phyloP scores from a whole-genome alignment of 2,329 filamentous ascomycete genomes.

The Penicillium sp. region DNA sequence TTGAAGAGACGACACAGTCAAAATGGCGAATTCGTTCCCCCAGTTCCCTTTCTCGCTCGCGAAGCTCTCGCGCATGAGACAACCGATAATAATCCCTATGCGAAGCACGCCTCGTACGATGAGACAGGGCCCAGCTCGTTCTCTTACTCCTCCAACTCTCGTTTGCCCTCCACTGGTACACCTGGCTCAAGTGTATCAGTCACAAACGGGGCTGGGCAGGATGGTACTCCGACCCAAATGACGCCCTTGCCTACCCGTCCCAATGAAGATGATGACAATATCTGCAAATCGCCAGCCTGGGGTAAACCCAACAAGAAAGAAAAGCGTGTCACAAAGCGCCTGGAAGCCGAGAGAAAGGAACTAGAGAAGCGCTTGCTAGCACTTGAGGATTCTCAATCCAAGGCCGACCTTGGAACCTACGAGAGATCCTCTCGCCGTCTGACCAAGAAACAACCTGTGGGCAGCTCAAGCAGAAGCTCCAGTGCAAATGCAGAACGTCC shows the following conservation, averaged over 20 bases:
- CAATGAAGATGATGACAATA: constrained; percentile 7
- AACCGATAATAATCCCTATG: neutral
- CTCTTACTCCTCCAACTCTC: constrained; percentile 14
- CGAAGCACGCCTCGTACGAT: constrained; percentile 6
- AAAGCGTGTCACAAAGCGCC: constrained; percentile 24
- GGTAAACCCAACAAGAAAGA: constrained; percentile 23
- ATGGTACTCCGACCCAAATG: constrained; percentile 5
- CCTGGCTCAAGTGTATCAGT: constrained; percentile 14
- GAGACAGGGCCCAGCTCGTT: constrained; percentile 13
- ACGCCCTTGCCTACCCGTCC: constrained; percentile 3
- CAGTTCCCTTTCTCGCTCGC: neutral
- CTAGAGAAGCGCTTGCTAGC: constrained; percentile 22
- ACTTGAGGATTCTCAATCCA: constrained; percentile 16
- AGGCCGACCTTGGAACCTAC: constrained; percentile 12
- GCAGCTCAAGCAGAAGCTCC: constrained; percentile 25
- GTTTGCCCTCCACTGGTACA: constrained; percentile 12
- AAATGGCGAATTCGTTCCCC: neutral
- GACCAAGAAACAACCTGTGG: constrained; percentile 30
- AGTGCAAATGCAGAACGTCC: constrained; percentile 25
- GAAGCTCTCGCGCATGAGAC: constrained; percentile 2
- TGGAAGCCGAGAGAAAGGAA: constrained; percentile 29
- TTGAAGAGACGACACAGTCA: constrained; percentile 9
- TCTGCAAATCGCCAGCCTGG: constrained; percentile 16
- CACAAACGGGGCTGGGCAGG: constrained; percentile 5
- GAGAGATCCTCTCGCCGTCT: constrained; percentile 26